Evolutionary conservation across 176 grass and related monocot genomes (phyloP).

Genomic region (Lolium multiflorum): DNA sequence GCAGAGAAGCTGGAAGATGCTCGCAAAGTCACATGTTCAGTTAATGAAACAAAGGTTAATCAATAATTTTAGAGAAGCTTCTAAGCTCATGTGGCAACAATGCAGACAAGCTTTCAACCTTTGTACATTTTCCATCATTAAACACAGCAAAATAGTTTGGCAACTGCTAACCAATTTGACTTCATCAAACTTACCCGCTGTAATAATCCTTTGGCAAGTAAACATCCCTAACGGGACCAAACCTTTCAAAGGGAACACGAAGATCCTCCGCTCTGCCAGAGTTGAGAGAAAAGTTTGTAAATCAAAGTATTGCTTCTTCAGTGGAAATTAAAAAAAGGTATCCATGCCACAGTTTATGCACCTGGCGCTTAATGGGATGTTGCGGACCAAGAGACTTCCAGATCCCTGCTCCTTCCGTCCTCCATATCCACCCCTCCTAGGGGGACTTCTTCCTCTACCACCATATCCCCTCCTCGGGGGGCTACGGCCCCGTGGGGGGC

Average conservation of each 20-base stretch:
- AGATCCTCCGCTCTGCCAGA: conserved; percentile 70
- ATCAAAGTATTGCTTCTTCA: not conserved
- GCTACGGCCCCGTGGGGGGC: conserved; percentile 54
- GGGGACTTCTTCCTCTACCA: conserved; percentile 84
- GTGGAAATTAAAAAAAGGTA: not conserved
- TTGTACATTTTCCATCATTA: not conserved
- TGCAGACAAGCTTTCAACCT: not conserved
- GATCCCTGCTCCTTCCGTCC: conserved; percentile 60
- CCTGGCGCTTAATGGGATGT: conserved; percentile 88
- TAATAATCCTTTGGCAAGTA: conserved; percentile 94
- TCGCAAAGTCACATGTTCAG: not conserved
- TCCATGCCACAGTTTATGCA: conserved; percentile 8
- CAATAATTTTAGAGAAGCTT: conserved; percentile 4
- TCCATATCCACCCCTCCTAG: conserved; percentile 70
- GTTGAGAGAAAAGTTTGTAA: not conserved
- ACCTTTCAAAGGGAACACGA: conserved; percentile 88
- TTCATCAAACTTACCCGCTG: conserved; percentile 60
- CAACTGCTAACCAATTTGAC: not conserved
- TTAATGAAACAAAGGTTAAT: conserved; percentile 1
- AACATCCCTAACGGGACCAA: conserved; percentile 93
- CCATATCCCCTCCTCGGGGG: conserved; percentile 84
- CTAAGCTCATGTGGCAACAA: not conserved
- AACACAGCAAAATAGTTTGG: not conserved
- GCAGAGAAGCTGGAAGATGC: conserved; percentile 18
- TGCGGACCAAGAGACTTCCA: conserved; percentile 89